phyloP scores from a whole-genome alignment of 331 rosid genomes.

The Stylosanthes scabra region DNA sequence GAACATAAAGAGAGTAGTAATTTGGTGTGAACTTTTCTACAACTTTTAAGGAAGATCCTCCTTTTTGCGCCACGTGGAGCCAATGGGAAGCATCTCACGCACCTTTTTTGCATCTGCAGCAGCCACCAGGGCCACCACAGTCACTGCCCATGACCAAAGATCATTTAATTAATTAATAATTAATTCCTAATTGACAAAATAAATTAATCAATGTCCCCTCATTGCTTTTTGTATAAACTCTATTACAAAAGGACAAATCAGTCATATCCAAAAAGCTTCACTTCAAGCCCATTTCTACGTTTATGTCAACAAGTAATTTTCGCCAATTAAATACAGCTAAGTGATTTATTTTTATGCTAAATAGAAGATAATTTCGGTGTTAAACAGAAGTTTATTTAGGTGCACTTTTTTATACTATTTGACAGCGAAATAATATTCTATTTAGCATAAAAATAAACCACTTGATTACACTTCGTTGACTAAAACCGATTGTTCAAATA shows the following conservation, averaged over 20 bases:
- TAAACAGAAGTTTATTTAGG: no score
- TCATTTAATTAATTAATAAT: slow-evolving; percentile 43
- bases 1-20: slow-evolving; percentile 6
- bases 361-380: no score
- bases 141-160: slow-evolving; percentile 2
- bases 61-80: slow-evolving; percentile 45
- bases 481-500: no score
- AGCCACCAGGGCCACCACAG: neutral
- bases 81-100: slow-evolving; percentile 22
- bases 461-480: no score
- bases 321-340: no score
- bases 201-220: slow-evolving; percentile 39
- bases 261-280: slow-evolving; percentile 32
- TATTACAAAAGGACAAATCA: slow-evolving; percentile 38
- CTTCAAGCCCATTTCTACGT: slow-evolving; percentile 27
- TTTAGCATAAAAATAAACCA: no score
- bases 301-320: no score
- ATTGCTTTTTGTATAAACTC: slow-evolving; percentile 43
- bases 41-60: slow-evolving; percentile 52
- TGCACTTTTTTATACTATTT: no score
- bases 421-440: no score
- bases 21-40: slow-evolving; percentile 39
- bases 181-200: slow-evolving; percentile 16
- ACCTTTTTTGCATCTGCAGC: slow-evolving; percentile 20
- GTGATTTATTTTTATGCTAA: no score